phyloP scores from a whole-genome alignment of 371 early-diverging fungal genomes.

The Ordospora colligata region DNA sequence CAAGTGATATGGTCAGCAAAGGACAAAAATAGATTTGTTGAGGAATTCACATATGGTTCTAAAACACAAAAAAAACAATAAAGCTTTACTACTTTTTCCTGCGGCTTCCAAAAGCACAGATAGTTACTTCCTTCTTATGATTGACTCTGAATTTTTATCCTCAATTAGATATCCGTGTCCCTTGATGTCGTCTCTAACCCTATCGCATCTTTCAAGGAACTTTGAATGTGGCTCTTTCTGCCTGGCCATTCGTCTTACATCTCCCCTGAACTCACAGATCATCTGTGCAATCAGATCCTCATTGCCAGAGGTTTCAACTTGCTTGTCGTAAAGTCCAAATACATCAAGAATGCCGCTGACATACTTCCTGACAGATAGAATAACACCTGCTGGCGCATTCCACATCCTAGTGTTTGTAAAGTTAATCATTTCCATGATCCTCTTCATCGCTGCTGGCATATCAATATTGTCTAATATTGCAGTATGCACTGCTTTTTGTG shows the following conservation, averaged over 20 bases:
- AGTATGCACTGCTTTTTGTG: slow-evolving; percentile 64
- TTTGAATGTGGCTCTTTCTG: slow-evolving; percentile 10
- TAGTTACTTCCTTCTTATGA: slow-evolving; percentile 40
- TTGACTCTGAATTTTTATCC: slow-evolving; percentile 40
- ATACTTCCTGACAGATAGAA: slow-evolving; percentile 27
- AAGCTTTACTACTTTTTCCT: no score
- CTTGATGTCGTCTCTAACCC: slow-evolving; percentile 47
- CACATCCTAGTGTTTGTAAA: slow-evolving; percentile 64
- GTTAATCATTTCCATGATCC: slow-evolving; percentile 70
- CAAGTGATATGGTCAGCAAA: slow-evolving; percentile 30
- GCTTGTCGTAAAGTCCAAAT: slow-evolving; percentile 30
- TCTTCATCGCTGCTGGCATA: slow-evolving; percentile 72
- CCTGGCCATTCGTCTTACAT: slow-evolving; percentile 47
- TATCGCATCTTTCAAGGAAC: slow-evolving; percentile 55
- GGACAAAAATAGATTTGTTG: slow-evolving; percentile 30
- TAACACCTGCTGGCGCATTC: neutral
- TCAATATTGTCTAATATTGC: slow-evolving; percentile 85
- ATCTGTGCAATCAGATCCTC: slow-evolving; percentile 35
- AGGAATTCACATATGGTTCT: neutral
- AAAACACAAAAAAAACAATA: neutral
- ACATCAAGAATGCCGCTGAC: slow-evolving; percentile 42
- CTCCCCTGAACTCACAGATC: slow-evolving; percentile 49
- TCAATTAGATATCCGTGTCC: slow-evolving; percentile 56
- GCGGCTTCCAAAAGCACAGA: no score
- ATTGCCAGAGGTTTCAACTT: neutral